Percentiles rank a stretch among this genome's conserved stretches.
These are phyloP conservation scores for Aspergillus sparsus DNA, from an alignment of 495 filamentous ascomycete species.

Conservation along the genomic window DNA sequence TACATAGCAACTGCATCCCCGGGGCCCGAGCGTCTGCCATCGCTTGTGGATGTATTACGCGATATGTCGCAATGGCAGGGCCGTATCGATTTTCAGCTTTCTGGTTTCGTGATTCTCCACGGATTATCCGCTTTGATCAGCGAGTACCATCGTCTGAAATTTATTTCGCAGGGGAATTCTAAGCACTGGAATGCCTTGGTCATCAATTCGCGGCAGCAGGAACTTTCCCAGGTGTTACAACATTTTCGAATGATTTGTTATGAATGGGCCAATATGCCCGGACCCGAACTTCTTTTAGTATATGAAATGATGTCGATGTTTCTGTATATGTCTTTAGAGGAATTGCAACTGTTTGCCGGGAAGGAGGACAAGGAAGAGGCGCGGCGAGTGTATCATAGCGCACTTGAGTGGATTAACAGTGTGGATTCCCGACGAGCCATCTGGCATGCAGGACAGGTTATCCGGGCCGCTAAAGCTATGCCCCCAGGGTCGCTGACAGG, in stretches of 20 bases:
- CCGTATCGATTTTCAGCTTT: conserved; percentile 51
- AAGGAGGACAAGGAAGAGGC: conserved; percentile 64
- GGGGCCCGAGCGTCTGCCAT: conserved; percentile 42
- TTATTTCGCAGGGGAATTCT: conserved; percentile 42
- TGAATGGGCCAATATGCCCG: conserved; percentile 22
- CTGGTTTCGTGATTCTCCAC: conserved; percentile 55
- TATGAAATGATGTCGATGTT: conserved; percentile 60
- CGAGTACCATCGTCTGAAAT: conserved; percentile 59
- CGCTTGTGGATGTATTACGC: conserved; percentile 52
- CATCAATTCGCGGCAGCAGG: conserved; percentile 53
- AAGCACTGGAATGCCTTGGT: conserved; percentile 51
- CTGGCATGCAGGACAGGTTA: conserved; percentile 64
- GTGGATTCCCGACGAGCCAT: conserved; percentile 55
- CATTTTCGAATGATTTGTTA: conserved; percentile 45
- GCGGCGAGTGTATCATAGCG: conserved; percentile 50
- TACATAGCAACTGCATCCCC: conserved; percentile 35
- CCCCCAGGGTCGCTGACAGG: conserved; percentile 51
- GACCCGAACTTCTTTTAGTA: conserved; percentile 44
- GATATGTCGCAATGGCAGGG: conserved; percentile 48
- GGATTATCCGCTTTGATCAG: conserved; percentile 59
- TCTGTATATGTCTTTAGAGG: conserved; percentile 61
- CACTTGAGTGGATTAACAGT: conserved; percentile 55
- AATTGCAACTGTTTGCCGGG: conserved; percentile 64
- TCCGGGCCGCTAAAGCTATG: conserved; percentile 55
- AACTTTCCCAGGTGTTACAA: conserved; percentile 47